Base-by-base conservation (phyloP, 1,284 basidiomycete genomes). In the Gymnopus androsaceus region DNA sequence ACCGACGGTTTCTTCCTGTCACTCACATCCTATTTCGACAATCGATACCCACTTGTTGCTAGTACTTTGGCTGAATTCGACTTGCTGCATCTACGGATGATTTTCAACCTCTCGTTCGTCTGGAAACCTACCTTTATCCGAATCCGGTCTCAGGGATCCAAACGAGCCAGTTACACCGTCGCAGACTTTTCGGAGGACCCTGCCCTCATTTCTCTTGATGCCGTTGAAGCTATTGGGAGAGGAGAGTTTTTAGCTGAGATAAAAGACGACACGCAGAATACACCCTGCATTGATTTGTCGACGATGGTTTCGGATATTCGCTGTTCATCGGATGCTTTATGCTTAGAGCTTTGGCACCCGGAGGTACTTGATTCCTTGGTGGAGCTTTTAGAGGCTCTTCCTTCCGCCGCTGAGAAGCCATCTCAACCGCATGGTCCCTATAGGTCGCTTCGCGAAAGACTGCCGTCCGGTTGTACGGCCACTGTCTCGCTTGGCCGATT, bases 261-360 rank as follows among this genome's bases (percentile, higher is more conserved):
- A 31, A 70, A 72, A 36, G 80, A 82, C 46, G 77, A 79, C 36
- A 65, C 68, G 34, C 73, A 73, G 30, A 69, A 69, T 25, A 64
- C 78, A 31, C 74, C 81, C 12, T 70, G 75, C n/a, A 64, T 90
- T 37, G 78, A 85, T 57, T 63, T 72, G 21, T 67, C 72, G 5
- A 84, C 89, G 0, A 56, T 81, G 12, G 76, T 82, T 34, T 62
- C 79, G 1, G 78, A 86, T 41, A 61, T 85, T 25, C 77, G 80
- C 56, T 67, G 80, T 34, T 74, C 76, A 9, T 75, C 84, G 7
- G 89, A 92, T 60, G 80, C 81, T 3, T 68, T 90, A 19, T 82
- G 83, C 46, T 55, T 90, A 44, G 88, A 93, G 66, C 69, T 93
- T 9, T 93, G 90, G 88, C 82, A 89, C 56, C 80, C 81, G 4